Conservation (phyloP, 345 rosid genomes). For the Nasturtium officinale region DNA sequence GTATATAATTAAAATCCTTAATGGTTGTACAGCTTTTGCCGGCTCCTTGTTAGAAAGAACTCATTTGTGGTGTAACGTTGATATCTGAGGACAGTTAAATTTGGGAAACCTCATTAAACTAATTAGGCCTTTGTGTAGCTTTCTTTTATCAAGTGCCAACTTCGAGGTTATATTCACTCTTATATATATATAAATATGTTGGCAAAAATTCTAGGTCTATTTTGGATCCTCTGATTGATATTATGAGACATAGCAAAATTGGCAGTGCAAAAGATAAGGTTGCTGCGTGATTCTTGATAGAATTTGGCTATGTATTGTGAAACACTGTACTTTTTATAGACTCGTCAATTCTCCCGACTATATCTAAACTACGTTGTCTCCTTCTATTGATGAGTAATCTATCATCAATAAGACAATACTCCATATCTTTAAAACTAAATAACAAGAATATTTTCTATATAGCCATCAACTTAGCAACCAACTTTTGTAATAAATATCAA, state of each 20-base stretch:
- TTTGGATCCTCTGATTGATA: slow-evolving; percentile 25
- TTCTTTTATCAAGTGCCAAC: slow-evolving; percentile 28
- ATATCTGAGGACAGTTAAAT: neutral
- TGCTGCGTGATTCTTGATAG: slow-evolving; percentile 21
- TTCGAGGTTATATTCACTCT: slow-evolving; percentile 28
- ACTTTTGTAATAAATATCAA: neutral
- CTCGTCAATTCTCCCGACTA: slow-evolving; percentile 21
- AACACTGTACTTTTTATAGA: neutral
- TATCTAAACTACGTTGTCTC: slow-evolving; percentile 10
- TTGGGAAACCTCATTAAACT: neutral
- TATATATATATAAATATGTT: neutral
- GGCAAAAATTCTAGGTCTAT: slow-evolving; percentile 37
- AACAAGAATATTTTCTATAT: neutral
- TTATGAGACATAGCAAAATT: neutral
- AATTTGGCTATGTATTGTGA: neutral
- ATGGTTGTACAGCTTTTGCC: neutral
- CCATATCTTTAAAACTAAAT: neutral
- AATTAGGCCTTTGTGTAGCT: neutral
- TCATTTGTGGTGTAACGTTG: neutral
- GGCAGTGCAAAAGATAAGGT: slow-evolving; percentile 37
- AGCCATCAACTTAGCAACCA: neutral
- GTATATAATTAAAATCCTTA: no score
- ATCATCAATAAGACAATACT: neutral
- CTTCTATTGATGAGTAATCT: neutral
- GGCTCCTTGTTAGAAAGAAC: neutral